A percentile compares a stretch with the other conserved stretches of the same genome.
Evolutionary conservation across 2,329 filamentous ascomycete species (phyloP).

Genomic region (Phaeomoniella chlamydospora): DNA sequence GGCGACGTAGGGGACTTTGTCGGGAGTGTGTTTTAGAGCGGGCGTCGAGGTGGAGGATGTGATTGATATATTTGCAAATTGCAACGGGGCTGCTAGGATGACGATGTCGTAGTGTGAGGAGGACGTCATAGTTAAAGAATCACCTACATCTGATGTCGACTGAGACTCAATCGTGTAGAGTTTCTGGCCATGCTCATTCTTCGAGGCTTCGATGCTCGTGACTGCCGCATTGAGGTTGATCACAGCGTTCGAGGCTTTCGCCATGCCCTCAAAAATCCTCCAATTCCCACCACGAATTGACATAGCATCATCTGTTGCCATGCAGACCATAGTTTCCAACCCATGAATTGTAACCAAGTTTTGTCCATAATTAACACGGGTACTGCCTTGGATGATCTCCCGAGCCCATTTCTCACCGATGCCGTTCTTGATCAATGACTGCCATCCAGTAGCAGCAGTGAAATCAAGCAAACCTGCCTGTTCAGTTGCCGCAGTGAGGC

Average conservation of each 20-base stretch:
- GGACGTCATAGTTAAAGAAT: conserved; percentile 3
- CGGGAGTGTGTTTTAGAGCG: conserved; percentile 38
- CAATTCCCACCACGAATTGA: conserved; percentile 77
- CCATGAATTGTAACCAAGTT: conserved; percentile 80
- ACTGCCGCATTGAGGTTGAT: conserved; percentile 56
- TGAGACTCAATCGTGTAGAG: conserved; percentile 25
- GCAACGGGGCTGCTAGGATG: conserved; percentile 69
- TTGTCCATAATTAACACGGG: conserved; percentile 87
- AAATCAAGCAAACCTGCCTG: conserved; percentile 52
- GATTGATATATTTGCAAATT: conserved; percentile 57
- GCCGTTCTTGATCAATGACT: conserved; percentile 54
- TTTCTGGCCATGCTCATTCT: conserved; percentile 17
- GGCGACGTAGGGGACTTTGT: conserved; percentile 69
- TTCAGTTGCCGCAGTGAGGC: conserved; percentile 52
- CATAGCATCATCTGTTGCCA: conserved; percentile 75
- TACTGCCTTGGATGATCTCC: conserved; percentile 80
- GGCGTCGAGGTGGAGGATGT: conserved; percentile 12
- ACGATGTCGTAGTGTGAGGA: conserved; percentile 54
- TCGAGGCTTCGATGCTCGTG: conserved; percentile 11
- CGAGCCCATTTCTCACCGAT: conserved; percentile 54
- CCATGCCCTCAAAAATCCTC: conserved; percentile 81
- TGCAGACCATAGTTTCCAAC: conserved; percentile 78
- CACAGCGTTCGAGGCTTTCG: conserved; percentile 46
- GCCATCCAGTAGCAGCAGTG: conserved; percentile 57
- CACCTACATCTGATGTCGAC: conserved; percentile 15